Base-by-base conservation (phyloP, 1,284 basidiomycete species). In the Heterobasidion parviporum region DNA sequence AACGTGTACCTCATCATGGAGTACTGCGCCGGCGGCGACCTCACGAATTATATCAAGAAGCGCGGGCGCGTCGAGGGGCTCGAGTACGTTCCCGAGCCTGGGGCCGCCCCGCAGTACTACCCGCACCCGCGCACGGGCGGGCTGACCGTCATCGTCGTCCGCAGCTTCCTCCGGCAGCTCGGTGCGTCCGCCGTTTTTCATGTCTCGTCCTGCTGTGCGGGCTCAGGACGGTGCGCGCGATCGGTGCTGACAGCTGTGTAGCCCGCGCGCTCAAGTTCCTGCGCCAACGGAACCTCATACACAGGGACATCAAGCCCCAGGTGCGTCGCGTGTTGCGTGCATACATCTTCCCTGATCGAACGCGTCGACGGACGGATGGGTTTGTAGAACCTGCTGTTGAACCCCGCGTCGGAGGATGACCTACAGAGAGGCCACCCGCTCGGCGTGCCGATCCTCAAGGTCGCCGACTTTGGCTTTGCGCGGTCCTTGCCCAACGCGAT, bases 1-100 rank as follows among this genome's bases (percentile, higher is more conserved):
- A 87, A 96, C 69, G 98, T 99, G 68, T 98, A 98, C 74, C 85
- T 99, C 56, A 89, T 99, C 67, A 99, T 99, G 89, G 94, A 96
- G 65, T 98, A 86, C 70, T 98, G 96, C 71, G 85, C 94, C 0
- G 94, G 94, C 3, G 94, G 94, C 12, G 97, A 99, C 70, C 83
- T 99, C 48, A 93, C 93, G 0, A 85, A 93, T 63, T 98, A 98
- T 69, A 96, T 99, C 77, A 94, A 93, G 81, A 92, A 92, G 67
- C 85, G 92, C 12, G 94, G 93, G 16, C 82, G 86, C 32, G 85
- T 96, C 49, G 87, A 93, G 54, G 85, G 87, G 3, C 78, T 97
- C 15, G 89, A 94, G 65, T 95, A 92, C 61, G 66, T 82, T 1
- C 85, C 92, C 6, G 70, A 74, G 48, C 79, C 82, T 5, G 83